Evolutionary conservation across 441 rosid species (phyloP), one percentile per base, ranked within the genome.

Genomic region (Aquilaria agallochum): DNA sequence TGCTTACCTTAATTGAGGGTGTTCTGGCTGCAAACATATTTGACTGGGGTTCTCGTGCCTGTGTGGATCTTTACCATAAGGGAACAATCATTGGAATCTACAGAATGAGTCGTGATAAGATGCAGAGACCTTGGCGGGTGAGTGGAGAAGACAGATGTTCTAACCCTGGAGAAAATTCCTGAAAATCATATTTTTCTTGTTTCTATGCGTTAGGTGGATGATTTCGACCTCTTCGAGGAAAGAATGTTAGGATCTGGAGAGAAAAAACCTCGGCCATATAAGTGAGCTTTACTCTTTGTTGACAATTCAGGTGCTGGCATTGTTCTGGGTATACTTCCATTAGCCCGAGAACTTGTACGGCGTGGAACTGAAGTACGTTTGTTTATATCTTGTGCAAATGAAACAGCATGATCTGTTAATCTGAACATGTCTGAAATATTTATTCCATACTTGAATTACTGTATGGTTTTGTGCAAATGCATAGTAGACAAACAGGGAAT

Each of bases 1-100:
- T 92, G 79, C 96, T 92, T 63, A 82, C 86, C 53, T 84, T 95
- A 48, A 88, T 95, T 55, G 98, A 89, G 74, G 99, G 99, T 51
- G 99, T 89, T 74, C 87, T 95, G 57, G 98, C 99, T 68, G 99
- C 99, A 62, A 95, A 95, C 63, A 95, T 95, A 78, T 95, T 95
- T 65, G 99, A 95, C 74, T 95, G 99, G 99, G 99, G 98, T 62
- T 91, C 99, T 65, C 88, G 95, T 55, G 98, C 98, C 50, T 95
- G 99, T 74, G 99, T 95, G 74, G 99, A 95, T 67, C 89, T 95
- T 61, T 95, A 92, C 78, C 99, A 89, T 68, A 89, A 95, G 72
- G 98, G 99, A 64, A 92, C 98, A 44, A 95, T 95, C 51, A 95
- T 95, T 64, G 99, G 92, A 73, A 95, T 95, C 61, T 95, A 95